A percentile compares a stretch with the other conserved stretches of the same genome.
Conservation (phyloP, 108 stramenopile genomes). For the Cyclotella sp. region DNA sequence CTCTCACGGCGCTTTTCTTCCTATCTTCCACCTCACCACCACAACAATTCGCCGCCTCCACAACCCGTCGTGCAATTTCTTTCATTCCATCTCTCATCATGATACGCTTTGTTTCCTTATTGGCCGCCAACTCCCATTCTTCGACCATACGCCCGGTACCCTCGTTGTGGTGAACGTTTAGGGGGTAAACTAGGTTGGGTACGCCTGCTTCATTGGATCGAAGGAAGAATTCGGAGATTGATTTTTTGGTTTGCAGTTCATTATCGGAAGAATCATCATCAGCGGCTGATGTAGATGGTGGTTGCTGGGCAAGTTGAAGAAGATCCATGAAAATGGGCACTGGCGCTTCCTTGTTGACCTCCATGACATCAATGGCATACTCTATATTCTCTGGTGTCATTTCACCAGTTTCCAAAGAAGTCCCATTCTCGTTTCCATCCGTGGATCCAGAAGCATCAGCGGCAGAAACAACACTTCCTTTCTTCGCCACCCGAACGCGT, state of each 20-base stretch:
- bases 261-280: not conserved
- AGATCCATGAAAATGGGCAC: constrained; percentile 83
- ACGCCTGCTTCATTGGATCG: constrained; percentile 52
- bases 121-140: constrained; percentile 81
- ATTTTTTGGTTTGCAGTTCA: not conserved
- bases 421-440: constrained; percentile 28
- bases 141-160: constrained; percentile 83
- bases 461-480: constrained; percentile 8
- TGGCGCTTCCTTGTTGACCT: constrained; percentile 34
- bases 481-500: constrained; percentile 7
- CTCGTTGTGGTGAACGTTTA: constrained; percentile 62
- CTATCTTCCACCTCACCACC: constrained; percentile 9
- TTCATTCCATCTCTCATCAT: constrained; percentile 68
- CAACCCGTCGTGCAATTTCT: constrained; percentile 52
- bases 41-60: constrained; percentile 30
- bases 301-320: constrained; percentile 22
- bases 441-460: constrained; percentile 17
- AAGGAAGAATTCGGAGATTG: constrained; percentile 37
- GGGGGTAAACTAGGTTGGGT: constrained; percentile 68
- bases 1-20: constrained; percentile 47
- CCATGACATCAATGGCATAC: constrained; percentile 25
- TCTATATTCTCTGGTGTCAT: not conserved
- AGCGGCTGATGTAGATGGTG: not conserved
- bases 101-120: constrained; percentile 75
- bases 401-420: not conserved